A percentile compares a stretch with the other conserved stretches of the same genome.
Conservation (phyloP, 805 yeast species). For the Vanderwaltozyma tropicalis region DNA sequence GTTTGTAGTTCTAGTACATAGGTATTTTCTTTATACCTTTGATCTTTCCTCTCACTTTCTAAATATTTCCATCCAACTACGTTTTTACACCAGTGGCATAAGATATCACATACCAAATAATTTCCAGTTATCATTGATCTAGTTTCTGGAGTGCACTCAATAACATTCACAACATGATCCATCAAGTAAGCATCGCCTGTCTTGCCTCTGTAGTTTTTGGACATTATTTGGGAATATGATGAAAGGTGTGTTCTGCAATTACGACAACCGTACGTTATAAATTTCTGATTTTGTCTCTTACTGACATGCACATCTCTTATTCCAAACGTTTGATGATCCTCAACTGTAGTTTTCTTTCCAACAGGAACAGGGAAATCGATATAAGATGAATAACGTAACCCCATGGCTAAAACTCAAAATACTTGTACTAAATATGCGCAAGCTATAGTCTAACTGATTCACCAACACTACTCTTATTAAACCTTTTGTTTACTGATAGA, state of each 20-base stretch:
- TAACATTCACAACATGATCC: conserved; percentile 37
- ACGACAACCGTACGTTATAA: conserved; percentile 25
- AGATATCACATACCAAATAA: conserved; percentile 46
- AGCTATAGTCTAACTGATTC: too few species aligned
- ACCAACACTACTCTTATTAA: too few species aligned
- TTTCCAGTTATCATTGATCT: conserved; percentile 51
- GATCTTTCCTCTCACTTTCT: conserved; percentile 34
- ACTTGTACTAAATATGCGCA: too few species aligned
- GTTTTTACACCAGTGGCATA: conserved; percentile 43
- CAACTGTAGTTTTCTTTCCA: neutral
- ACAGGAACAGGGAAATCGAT: conserved; percentile 13
- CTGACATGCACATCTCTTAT: neutral
- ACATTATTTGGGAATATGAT: conserved; percentile 23
- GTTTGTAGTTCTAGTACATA: conserved; percentile 40
- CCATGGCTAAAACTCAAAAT: conserved; percentile 11
- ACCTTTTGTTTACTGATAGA: too few species aligned
- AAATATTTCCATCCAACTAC: conserved; percentile 58
- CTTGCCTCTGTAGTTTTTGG: conserved; percentile 42
- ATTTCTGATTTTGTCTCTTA: conserved; percentile 5
- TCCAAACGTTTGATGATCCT: neutral
- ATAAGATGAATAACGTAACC: conserved; percentile 21
- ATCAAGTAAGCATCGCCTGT: conserved; percentile 51
- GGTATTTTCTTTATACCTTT: conserved; percentile 52
- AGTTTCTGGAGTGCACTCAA: conserved; percentile 29
- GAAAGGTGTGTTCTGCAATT: conserved; percentile 26